Evolutionary conservation across 805 yeast genomes (phyloP).

Genomic region (Kuraishia hungarica): DNA sequence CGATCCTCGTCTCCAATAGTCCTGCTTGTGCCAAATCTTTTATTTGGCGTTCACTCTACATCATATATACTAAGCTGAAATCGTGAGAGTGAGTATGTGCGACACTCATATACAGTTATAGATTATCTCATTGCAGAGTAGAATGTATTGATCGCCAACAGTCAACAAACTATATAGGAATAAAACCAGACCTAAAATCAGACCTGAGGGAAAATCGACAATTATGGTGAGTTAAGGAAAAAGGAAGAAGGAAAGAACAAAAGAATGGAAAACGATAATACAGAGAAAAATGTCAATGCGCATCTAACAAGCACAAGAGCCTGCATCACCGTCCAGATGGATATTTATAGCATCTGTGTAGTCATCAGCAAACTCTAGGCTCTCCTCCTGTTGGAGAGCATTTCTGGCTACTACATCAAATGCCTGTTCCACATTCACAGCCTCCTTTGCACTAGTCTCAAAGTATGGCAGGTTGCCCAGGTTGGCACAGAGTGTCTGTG

Average conservation of each 20-base stretch:
- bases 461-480: conserved; percentile 77
- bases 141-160: background rate
- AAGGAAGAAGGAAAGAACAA: background rate
- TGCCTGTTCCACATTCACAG: conserved; percentile 90
- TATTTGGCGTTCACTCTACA: no score
- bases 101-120: no score
- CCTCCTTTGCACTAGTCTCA: conserved; percentile 97
- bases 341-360: conserved; percentile 95
- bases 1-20: no score
- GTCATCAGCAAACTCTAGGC: conserved; percentile 85
- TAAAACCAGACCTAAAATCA: background rate
- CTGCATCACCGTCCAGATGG: conserved; percentile 74
- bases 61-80: no score
- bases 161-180: background rate
- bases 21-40: no score
- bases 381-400: conserved; percentile 92
- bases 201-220: background rate
- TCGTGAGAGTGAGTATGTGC: no score
- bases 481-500: conserved; percentile 31
- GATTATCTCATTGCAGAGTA: background rate
- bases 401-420: conserved; percentile 93
- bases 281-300: background rate
- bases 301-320: conserved; percentile 64
- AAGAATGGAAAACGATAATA: background rate
- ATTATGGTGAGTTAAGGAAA: background rate